Percentiles rank a stretch among this genome's conserved stretches.
Evolutionary conservation across 2,329 filamentous ascomycete species (phyloP).

Genomic region (Pyrenochaeta sp.): DNA sequence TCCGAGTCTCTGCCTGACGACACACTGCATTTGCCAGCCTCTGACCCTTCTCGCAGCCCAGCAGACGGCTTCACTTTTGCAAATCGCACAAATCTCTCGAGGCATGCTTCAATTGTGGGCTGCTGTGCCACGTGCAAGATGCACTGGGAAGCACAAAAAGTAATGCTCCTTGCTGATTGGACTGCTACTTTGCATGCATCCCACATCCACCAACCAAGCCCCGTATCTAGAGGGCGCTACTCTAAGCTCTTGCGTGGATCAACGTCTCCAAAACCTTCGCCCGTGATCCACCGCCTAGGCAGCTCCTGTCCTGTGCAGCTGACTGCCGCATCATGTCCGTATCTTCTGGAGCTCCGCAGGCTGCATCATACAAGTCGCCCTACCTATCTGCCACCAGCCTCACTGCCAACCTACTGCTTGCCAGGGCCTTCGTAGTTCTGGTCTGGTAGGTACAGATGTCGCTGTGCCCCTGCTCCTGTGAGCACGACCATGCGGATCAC

Average conservation of each 20-base stretch:
- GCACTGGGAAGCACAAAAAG: constrained; percentile 2
- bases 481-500: constrained; percentile 98
- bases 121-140: constrained; percentile 6
- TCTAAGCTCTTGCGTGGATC: constrained; percentile 2
- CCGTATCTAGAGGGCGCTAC: constrained; percentile 10
- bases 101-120: not conserved
- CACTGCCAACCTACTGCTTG: constrained; percentile 51
- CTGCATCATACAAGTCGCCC: constrained; percentile 17
- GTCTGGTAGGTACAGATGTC: constrained; percentile 96
- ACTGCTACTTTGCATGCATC: constrained; percentile 6
- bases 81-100: not conserved
- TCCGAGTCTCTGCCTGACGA: constrained; percentile 14
- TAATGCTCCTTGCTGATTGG: constrained; percentile 16
- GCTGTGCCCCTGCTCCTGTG: constrained; percentile 85
- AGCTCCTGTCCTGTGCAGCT: constrained; percentile 5
- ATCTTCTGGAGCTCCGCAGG: constrained; percentile 10
- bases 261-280: not conserved
- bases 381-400: constrained; percentile 5
- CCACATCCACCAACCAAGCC: constrained; percentile 14
- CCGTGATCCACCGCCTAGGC: not conserved
- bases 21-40: constrained; percentile 8
- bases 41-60: not conserved
- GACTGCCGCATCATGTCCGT: constrained; percentile 17
- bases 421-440: constrained; percentile 79
- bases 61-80: not conserved